These are phyloP conservation scores for Eucalyptus dawsonii DNA, from an alignment of 345 rosid genomes.

Conservation along the genomic window DNA sequence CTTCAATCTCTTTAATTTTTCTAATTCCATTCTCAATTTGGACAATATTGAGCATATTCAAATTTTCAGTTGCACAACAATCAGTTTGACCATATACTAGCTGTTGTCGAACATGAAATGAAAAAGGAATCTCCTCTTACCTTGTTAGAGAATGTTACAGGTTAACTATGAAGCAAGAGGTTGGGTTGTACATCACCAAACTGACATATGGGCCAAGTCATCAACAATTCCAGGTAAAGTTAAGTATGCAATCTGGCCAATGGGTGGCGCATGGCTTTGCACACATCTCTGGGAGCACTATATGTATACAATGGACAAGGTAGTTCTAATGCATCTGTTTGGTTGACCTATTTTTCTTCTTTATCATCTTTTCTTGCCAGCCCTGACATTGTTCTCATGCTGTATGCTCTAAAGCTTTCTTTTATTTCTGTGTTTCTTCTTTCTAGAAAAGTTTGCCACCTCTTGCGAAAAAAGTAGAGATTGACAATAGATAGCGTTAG, in stretches of 20 bases:
- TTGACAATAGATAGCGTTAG: background rate
- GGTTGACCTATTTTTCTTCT: background rate
- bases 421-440: background rate
- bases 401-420: background rate
- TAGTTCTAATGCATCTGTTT: slow-evolving; percentile 5
- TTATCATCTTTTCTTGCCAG: background rate
- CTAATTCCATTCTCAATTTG: background rate
- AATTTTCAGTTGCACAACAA: background rate
- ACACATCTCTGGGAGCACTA: slow-evolving; percentile 97
- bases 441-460: background rate
- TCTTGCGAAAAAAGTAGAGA: background rate
- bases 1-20: background rate
- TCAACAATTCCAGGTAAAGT: slow-evolving; percentile 68
- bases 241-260: slow-evolving; percentile 87
- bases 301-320: slow-evolving; percentile 67
- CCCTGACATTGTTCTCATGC: background rate
- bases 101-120: background rate
- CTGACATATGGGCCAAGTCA: slow-evolving; percentile 93
- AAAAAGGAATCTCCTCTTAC: background rate
- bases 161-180: slow-evolving; percentile 80
- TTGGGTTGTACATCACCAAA: slow-evolving; percentile 85
- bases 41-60: background rate
- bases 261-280: slow-evolving; percentile 99
- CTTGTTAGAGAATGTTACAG: slow-evolving; percentile 15
- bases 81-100: background rate